phyloP scores from a whole-genome alignment of 2,329 filamentous ascomycete species.

The Elsinoe arachidis region DNA sequence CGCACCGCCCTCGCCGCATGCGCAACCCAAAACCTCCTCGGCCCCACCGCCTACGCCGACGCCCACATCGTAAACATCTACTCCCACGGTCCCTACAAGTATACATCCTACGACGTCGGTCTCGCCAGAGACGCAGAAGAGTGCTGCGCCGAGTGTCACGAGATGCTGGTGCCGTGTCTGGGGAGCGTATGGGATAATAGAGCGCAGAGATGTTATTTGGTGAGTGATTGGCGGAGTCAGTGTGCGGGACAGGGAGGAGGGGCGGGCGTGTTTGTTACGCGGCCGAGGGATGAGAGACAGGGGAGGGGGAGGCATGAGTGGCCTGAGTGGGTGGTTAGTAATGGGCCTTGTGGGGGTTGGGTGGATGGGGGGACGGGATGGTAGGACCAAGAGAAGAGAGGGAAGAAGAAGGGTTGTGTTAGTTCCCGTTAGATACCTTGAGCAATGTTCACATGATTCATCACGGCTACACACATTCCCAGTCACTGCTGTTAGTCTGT shows the following conservation, averaged over 20 bases:
- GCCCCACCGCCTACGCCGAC: background rate
- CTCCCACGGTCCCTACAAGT: constrained; percentile 3
- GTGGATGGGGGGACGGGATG: constrained; percentile 6
- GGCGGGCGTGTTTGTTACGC: background rate
- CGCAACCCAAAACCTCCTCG: constrained; percentile 15
- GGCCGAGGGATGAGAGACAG: constrained; percentile 1
- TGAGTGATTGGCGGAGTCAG: background rate
- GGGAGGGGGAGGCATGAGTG: background rate
- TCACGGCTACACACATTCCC: no score
- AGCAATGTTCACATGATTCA: no score
- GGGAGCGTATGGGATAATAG: background rate
- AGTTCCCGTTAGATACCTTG: no score
- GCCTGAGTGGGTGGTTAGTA: constrained; percentile 11
- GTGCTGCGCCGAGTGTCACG: constrained; percentile 16
- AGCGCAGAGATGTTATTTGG: background rate
- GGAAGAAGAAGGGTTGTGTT: background rate
- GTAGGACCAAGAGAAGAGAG: background rate
- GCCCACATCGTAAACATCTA: constrained; percentile 11
- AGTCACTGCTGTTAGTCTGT: no score
- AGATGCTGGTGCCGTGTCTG: constrained; percentile 4
- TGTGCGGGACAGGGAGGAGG: constrained; percentile 1
- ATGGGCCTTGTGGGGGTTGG: constrained; percentile 11
- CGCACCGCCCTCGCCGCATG: constrained; percentile 14
- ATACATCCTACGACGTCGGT: constrained; percentile 13
- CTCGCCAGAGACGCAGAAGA: constrained; percentile 11